Percentiles rank a stretch among this genome's conserved stretches.
These are phyloP conservation scores for Suillus decipiens DNA, from an alignment of 768 basidiomycete genomes.

Conservation along the genomic window DNA sequence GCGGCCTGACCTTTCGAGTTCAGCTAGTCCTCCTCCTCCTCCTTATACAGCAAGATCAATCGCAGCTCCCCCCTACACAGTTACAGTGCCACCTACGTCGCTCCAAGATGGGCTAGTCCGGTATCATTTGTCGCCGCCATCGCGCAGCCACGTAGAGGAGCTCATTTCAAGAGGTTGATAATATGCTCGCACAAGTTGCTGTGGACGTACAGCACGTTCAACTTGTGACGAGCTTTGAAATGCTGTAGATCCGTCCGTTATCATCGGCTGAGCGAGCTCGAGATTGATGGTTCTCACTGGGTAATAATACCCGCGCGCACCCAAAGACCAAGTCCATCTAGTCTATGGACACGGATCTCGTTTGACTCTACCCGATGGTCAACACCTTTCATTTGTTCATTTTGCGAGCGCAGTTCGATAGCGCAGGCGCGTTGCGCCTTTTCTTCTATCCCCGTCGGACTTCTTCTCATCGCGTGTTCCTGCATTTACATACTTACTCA, in stretches of 20 bases:
- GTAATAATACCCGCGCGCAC: neutral
- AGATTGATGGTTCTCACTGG: neutral
- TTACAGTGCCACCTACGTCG: neutral
- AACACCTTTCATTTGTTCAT: neutral
- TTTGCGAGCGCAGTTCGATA: neutral
- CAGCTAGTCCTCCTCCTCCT: neutral
- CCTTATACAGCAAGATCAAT: neutral
- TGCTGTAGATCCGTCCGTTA: neutral
- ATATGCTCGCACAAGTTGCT: no score
- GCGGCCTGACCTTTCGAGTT: neutral
- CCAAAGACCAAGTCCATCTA: neutral
- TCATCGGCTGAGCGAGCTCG: neutral
- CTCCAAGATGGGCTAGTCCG: neutral
- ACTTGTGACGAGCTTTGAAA: no score
- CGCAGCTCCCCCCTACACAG: neutral
- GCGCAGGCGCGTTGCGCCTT: neutral
- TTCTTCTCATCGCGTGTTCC: neutral
- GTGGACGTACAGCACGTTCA: neutral
- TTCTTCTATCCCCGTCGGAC: neutral
- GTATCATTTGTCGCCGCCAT: no score
- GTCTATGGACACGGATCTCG: neutral
- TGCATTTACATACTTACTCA: neutral
- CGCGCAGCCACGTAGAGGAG: neutral
- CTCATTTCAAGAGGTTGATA: neutral
- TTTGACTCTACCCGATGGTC: neutral